Evolutionary conservation across 2,329 filamentous ascomycete species (phyloP), one percentile per base, ranked within the genome.

Genomic region (Venturia pyrina): DNA sequence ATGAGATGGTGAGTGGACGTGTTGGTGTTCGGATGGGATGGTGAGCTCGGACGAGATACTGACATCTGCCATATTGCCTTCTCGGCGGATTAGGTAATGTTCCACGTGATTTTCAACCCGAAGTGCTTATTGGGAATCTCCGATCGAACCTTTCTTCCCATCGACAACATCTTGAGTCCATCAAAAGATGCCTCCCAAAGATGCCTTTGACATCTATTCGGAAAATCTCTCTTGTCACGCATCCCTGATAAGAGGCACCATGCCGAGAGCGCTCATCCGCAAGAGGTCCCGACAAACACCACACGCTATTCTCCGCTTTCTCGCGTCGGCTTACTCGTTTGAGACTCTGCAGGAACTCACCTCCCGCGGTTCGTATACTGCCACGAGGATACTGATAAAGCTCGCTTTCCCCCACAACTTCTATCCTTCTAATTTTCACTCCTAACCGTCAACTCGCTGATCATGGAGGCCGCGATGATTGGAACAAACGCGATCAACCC

Each of bases 231-330:
- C 46, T 48, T n/a, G 19, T 48, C 50, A 56, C 24, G n/a, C n/a
- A 56, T 32, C 24, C 1, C 24, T 17, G 50, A 56, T 56, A 56
- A 32, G 50, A 28, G 50, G 44, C 19, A 56, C 11, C 13, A 43
- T 43, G 34, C 34, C 48, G 21, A 32, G 28, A 53, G 48, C 48
- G 53, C 53, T 2, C 8, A 57, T 57, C 28, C 37, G 28, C 28
- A 32, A 57, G 37, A 57, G 13, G 21, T 46, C 44, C 17, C 44
- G 19, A 32, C 37, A 32, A 32, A 40, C 64, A 61, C 10, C 66
- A 21, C 32, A 56, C 41, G 48, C 62, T 65, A 50, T 66, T 50
- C 56, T 63, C 66, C 34, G 53, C 48, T 48, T 50, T 57, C 66
- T 46, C 63, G 63, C 61, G 41, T 67, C 53, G 41, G 48, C 64